Conservation (phyloP, 108 stramenopile genomes). For the Ochromonas danica region DNA sequence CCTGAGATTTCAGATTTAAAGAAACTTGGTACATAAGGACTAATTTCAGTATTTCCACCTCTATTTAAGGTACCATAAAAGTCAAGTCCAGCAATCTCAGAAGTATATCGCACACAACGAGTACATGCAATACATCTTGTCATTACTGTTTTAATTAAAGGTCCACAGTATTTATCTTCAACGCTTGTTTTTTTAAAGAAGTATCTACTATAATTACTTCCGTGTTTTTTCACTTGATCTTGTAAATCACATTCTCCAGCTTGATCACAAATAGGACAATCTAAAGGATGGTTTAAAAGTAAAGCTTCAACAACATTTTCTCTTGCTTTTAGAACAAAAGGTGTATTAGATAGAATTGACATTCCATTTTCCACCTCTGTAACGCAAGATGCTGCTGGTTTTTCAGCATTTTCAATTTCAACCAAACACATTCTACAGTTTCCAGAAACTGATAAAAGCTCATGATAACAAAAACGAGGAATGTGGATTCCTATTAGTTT, state of each 20-base stretch:
- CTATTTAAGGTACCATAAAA: constrained; percentile 34
- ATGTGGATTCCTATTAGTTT: constrained; percentile 29
- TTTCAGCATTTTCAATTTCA: constrained; percentile 47
- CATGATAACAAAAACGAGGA: constrained; percentile 52
- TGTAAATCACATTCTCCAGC: constrained; percentile 56
- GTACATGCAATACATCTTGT: constrained; percentile 53
- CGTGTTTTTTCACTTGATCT: constrained; percentile 42
- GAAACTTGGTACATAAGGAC: constrained; percentile 10
- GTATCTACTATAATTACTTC: constrained; percentile 13
- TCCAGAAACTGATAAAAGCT: constrained; percentile 47
- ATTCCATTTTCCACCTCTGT: constrained; percentile 47
- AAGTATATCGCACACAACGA: constrained; percentile 35
- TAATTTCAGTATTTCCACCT: constrained; percentile 29
- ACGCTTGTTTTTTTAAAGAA: constrained; percentile 43
- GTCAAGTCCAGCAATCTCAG: constrained; percentile 32
- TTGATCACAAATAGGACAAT: constrained; percentile 58
- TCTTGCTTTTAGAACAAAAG: constrained; percentile 52
- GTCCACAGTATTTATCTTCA: constrained; percentile 43
- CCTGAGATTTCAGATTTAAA: constrained; percentile 37
- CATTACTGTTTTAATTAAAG: constrained; percentile 52
- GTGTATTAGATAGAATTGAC: constrained; percentile 44
- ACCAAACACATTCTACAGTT: constrained; percentile 54
- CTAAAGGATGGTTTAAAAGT: constrained; percentile 52
- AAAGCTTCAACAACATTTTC: constrained; percentile 52
- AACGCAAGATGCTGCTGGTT: constrained; percentile 50